Evolutionary conservation across 768 basidiomycete species (phyloP).

Genomic region (Leucosporidium scottii): DNA sequence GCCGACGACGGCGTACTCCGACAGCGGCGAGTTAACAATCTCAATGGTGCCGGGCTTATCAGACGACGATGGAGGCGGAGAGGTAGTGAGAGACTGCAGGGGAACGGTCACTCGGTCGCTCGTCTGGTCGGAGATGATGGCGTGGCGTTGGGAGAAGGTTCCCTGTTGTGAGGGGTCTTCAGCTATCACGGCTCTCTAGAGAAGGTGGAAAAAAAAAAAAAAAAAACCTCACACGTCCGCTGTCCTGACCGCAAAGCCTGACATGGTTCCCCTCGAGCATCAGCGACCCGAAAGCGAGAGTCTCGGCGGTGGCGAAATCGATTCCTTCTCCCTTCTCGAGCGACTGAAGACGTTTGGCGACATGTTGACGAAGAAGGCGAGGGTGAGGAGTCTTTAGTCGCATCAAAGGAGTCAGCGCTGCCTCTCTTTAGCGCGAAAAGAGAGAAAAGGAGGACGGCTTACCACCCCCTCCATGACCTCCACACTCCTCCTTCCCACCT

Average conservation of each 20-base stretch:
- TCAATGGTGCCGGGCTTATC: constrained; percentile 41
- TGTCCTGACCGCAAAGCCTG: constrained; percentile 87
- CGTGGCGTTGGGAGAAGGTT: constrained; percentile 52
- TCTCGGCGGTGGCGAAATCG: constrained; percentile 87
- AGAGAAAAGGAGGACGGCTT: constrained; percentile 38
- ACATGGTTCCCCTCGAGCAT: constrained; percentile 75
- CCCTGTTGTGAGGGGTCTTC: too few species aligned
- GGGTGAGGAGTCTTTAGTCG: constrained; percentile 28
- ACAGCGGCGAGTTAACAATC: constrained; percentile 40
- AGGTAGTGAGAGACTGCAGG: constrained; percentile 54
- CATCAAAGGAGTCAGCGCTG: background rate
- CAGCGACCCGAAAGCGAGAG: constrained; percentile 78
- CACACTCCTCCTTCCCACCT: constrained; percentile 65
- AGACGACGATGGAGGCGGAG: constrained; percentile 18
- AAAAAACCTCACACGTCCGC: constrained; percentile 75
- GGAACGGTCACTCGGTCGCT: constrained; percentile 74
- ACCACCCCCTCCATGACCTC: constrained; percentile 57
- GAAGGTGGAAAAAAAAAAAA: constrained; percentile 32
- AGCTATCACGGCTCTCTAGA: too few species aligned
- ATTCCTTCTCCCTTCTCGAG: constrained; percentile 53
- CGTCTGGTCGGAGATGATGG: constrained; percentile 84
- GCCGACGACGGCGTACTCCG: constrained; percentile 38
- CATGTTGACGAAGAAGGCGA: constrained; percentile 23
- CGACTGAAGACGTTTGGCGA: constrained; percentile 25
- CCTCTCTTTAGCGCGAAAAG: too few species aligned